Base-by-base conservation (phyloP, 192 early-diverging fungal genomes). In the Thoreauomyces humboldtii region DNA sequence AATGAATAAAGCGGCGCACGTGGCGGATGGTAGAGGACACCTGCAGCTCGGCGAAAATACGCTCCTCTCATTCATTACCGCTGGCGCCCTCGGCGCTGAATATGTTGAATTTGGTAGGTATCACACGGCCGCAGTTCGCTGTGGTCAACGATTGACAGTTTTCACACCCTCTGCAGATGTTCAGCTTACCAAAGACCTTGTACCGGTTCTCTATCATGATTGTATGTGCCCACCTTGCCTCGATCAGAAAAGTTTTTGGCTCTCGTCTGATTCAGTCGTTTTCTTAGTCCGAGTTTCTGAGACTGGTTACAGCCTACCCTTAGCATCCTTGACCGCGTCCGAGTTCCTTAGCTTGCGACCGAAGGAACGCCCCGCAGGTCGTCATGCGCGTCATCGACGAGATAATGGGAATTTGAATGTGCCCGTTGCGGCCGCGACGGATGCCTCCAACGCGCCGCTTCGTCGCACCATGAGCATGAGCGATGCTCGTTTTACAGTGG, bases 41-140 rank as follows among this genome's bases (percentile, higher is more conserved):
- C 47, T 69, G 15, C 91, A 95, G 69, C 73, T 96, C 7, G 92
- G 92, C 4, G 95, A 98, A 73, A 98, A 98, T 73, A 96, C 95
- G 0, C 77, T 91, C 2, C 73, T 90, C 43, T 94, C 92, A 0
- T 91, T 98, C 73, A 76, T 87, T 21, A 87, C 89, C 2, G 93
- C 94, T 1, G 82, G 85, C n/a, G 79, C 84, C 7, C 74, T 90
- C 28, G 95, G 95, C 43, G 93, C 87, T 4, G 81, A 87, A 53
- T 94, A 87, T 55, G 88, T 98, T 12, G 95, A 98, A 71, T 96
- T 98, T 81, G n/a, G n/a, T n/a, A n/a, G n/a, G n/a, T n/a, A n/a
- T n/a, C n/a, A n/a, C n/a, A n/a, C n/a, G n/a, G 89, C n/a, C n/a
- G n/a, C n/a, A n/a, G 87, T 88, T 76, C 27, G 70, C 35, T 7